These are phyloP conservation scores for Cyberlindnera mrakii DNA, from an alignment of 805 yeast species.

Conservation along the genomic window DNA sequence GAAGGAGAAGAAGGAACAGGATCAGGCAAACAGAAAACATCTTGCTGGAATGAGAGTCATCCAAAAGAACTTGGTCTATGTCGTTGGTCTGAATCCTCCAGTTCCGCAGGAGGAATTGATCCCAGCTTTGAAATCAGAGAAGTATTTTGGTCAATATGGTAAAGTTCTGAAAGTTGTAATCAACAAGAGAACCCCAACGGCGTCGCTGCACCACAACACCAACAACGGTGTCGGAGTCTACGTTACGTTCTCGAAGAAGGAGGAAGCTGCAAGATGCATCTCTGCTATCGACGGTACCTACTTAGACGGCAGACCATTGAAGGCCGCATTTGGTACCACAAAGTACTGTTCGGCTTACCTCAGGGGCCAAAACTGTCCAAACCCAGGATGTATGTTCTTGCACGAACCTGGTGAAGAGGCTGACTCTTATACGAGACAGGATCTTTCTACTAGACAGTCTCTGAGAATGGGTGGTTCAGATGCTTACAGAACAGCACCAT, in stretches of 20 bases:
- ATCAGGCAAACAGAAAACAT: constrained; percentile 74
- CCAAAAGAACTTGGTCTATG: constrained; percentile 94
- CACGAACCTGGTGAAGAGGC: constrained; percentile 99
- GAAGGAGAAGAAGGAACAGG: constrained; percentile 87
- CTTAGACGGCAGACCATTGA: constrained; percentile 81
- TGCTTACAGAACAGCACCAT: constrained; percentile 10
- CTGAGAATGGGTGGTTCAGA: constrained; percentile 40
- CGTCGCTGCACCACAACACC: constrained; percentile 10
- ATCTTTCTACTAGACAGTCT: constrained; percentile 70
- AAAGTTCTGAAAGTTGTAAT: constrained; percentile 90
- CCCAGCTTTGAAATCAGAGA: constrained; percentile 75
- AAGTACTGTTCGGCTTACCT: constrained; percentile 96
- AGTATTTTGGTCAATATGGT: constrained; percentile 98
- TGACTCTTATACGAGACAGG: constrained; percentile 89
- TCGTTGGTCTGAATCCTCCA: constrained; percentile 88
- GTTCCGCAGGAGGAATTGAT: constrained; percentile 78
- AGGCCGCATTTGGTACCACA: constrained; percentile 98
- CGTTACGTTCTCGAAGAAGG: constrained; percentile 88
- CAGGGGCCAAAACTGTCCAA: constrained; percentile 94
- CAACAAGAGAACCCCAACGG: constrained; percentile 51
- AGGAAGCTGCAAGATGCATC: constrained; percentile 92
- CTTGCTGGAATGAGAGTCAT: constrained; percentile 97
- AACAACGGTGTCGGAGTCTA: constrained; percentile 89
- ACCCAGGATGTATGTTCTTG: constrained; percentile 97
- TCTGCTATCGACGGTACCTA: constrained; percentile 88